Base-by-base conservation (phyloP, 202 grass and related monocot species). In the Schoenoplectus tabernaemontani region DNA sequence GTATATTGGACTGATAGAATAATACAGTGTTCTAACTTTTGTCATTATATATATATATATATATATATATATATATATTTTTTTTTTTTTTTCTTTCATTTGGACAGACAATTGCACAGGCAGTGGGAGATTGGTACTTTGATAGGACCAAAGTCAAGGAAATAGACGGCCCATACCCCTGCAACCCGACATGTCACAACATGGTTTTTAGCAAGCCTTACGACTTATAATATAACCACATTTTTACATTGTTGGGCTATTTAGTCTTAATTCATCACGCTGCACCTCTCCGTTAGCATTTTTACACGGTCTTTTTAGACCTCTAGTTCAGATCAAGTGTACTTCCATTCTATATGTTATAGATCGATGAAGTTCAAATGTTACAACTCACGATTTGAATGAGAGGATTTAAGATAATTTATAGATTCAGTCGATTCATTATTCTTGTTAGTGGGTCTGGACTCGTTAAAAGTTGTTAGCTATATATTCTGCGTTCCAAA, bases 41-140 rank as follows among this genome's bases (percentile, higher is more conserved):
- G 12, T 36, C 59, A n/a, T n/a, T n/a, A n/a, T n/a, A n/a, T n/a
- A 63, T 63, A 64, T 30, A 39, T 39, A 16, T 51, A 51, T 16
- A 51, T 51, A n/a, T 51, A 51, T 51, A 51, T 51, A 0, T 51
- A 16, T 15, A 51, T 17, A 16, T 48, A 48, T 48, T 48, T 13
- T 48, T 48, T 10, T 48, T 48, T 48, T 10, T 48, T 13, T 48
- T 2, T 48, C 17, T n/a, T n/a, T n/a, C n/a, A n/a, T 38, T 19
- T 34, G 81, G 80, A 61, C 64, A 96, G 93, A 92, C 86, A 42
- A 87, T 92, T 48, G 88, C 87, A 57, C 84, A 94, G 43, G 87
- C 93, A 44, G 87, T 96, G 17, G 93, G 93, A 78, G 93, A 92
- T 76, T 90, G 93, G 90, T 92, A 87, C 67, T 90, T 96, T 57